Evolutionary conservation across 352 stramenopile genomes (phyloP), one percentile per base, ranked within the genome.

Genomic region (Thalassiosira hispida): DNA sequence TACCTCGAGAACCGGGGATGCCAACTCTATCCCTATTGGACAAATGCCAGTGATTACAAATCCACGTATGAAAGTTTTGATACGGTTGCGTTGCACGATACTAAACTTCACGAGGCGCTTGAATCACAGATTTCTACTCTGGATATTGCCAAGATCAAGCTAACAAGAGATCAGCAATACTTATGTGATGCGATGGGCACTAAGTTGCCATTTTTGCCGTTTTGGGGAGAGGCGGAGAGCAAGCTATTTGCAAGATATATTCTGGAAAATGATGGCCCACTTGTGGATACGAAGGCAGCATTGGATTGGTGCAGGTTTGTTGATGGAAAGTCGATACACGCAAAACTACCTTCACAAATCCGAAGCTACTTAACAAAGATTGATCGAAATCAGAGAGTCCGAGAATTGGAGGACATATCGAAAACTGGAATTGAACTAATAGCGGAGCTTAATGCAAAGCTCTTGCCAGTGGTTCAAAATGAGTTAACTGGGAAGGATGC

Each of bases 21-120:
- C 1, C 62, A 53, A 31, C 27, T 83, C 16, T 80, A 70, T 46
- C 70, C 65, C 35, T 6, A 72, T 40, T 77, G 66, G 73, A 73
- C 44, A 35, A 82, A 82, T 68, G 59, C 73, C 1, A 82, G 73
- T 56, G 66, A 82, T 11, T 81, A 73, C 60, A 59, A 42, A 52
- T 14, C 18, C 35, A 81, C 73, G 1, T 44, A 60, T 56, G 64
- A 81, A 31, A 71, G 56, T 49, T 82, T 82, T 61, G 73, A 72
- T 31, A 73, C 67, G 8, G 47, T 81, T 0, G 25, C 73, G 18
- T 46, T 81, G 18, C 64, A 81, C 3, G 11, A 42, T 22, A n/a
- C 62, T 52, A 52, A 18, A 46, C 64, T 81, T 9, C 40, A 69
- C 9, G 27, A 69, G 16, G 66, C 31, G 3, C 8, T 38, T 3